These are phyloP conservation scores for Thelephora ganbajun DNA, from an alignment of 768 basidiomycete genomes.

Conservation along the genomic window DNA sequence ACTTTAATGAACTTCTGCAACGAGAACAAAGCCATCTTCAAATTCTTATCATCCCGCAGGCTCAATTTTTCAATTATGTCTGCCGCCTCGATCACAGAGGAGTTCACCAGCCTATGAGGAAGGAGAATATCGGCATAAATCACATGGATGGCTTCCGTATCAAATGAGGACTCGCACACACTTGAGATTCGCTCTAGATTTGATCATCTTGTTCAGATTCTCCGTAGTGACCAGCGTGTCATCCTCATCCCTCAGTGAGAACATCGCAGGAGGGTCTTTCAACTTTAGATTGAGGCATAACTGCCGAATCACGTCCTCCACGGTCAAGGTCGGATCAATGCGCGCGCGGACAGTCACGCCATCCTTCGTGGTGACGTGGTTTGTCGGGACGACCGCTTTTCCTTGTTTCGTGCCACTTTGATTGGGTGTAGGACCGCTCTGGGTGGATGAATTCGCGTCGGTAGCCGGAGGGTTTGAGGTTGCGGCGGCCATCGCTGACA, in stretches of 20 bases:
- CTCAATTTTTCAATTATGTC: constrained; percentile 62
- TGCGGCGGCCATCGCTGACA: not conserved
- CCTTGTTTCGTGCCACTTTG: too few relatives aligned
- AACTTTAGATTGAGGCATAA: constrained; percentile 73
- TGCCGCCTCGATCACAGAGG: constrained; percentile 66
- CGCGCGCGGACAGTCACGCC: constrained; percentile 67
- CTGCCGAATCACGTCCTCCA: constrained; percentile 75
- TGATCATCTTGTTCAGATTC: constrained; percentile 73
- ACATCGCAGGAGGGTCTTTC: constrained; percentile 56
- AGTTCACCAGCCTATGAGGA: constrained; percentile 51
- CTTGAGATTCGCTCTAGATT: constrained; percentile 66
- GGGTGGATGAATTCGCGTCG: not conserved
- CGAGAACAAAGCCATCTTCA: constrained; percentile 60
- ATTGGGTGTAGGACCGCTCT: not conserved
- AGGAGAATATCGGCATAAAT: not conserved
- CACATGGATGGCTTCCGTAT: not conserved
- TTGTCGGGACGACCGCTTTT: constrained; percentile 55
- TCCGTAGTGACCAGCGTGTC: constrained; percentile 81
- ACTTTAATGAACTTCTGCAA: constrained; percentile 73
- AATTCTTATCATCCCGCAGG: constrained; percentile 39
- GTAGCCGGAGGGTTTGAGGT: constrained; percentile 1
- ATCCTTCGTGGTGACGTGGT: constrained; percentile 67
- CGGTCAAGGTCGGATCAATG: constrained; percentile 73
- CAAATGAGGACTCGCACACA: constrained; percentile 20
- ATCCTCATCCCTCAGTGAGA: constrained; percentile 68